Percentiles rank a stretch among this genome's conserved stretches.
phyloP scores from a whole-genome alignment of 176 grass and related monocot genomes.

The Pharus latifolius region DNA sequence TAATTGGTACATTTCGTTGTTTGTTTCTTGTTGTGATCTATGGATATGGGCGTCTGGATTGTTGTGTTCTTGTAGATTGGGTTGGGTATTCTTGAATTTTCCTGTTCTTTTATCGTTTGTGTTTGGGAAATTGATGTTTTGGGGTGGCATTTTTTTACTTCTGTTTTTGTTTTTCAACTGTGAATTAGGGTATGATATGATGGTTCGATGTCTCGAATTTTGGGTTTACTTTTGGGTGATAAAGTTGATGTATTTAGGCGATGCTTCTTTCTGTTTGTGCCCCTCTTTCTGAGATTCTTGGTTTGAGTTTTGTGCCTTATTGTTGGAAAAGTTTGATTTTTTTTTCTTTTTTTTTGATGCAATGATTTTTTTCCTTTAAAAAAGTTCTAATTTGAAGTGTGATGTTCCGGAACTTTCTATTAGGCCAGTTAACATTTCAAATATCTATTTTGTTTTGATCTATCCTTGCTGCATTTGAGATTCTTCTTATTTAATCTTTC shows the following conservation, averaged over 20 bases:
- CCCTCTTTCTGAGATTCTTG: neutral
- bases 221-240: constrained; percentile 16
- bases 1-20: neutral
- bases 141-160: neutral
- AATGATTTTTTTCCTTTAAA: neutral
- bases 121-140: neutral
- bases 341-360: neutral
- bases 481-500: no score
- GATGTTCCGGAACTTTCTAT: no score
- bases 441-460: neutral
- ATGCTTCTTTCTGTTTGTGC: constrained; percentile 2
- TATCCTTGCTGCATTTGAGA: neutral
- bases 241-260: constrained; percentile 1
- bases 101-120: neutral
- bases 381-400: neutral
- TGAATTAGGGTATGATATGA: constrained; percentile 5
- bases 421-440: neutral
- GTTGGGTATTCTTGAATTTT: no score
- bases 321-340: neutral
- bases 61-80: neutral
- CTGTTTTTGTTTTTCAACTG: neutral
- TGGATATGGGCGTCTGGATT: neutral
- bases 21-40: neutral
- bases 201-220: constrained; percentile 13
- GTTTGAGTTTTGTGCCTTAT: neutral